These are phyloP conservation scores for Medicago truncatula DNA, from an alignment of 306 rosid genomes.

Conservation along the genomic window DNA sequence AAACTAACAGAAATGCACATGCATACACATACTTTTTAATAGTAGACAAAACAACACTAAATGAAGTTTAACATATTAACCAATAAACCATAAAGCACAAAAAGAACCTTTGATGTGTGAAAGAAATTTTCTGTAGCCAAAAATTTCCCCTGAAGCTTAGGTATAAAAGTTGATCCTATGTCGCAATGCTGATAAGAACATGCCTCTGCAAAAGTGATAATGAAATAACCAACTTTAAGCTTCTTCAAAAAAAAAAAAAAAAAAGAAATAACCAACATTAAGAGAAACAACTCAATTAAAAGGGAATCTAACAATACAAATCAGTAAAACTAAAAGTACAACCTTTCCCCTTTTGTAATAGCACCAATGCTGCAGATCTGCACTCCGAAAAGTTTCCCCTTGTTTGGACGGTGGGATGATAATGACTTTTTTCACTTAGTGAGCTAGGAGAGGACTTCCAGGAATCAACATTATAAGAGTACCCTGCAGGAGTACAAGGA, in stretches of 20 bases:
- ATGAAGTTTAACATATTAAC: constrained; percentile 20
- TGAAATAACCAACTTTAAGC: constrained; percentile 10
- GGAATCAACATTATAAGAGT: constrained; percentile 55
- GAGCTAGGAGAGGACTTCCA: constrained; percentile 62
- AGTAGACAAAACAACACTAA: constrained; percentile 26
- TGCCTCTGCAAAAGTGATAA: constrained; percentile 57
- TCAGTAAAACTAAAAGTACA: constrained; percentile 1
- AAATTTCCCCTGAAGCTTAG: constrained; percentile 86
- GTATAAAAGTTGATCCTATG: constrained; percentile 83
- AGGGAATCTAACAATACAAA: constrained; percentile 30
- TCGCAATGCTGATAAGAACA: constrained; percentile 70
- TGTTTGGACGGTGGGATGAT: constrained; percentile 59
- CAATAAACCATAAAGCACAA: constrained; percentile 34
- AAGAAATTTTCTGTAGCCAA: constrained; percentile 98
- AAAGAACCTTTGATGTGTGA: constrained; percentile 82
- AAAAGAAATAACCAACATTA: constrained; percentile 9
- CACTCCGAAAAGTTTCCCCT: constrained; percentile 89
- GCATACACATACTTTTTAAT: constrained; percentile 6
- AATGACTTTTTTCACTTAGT: constrained; percentile 42
- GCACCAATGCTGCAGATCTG: constrained; percentile 78
- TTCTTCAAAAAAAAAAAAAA: too few relatives aligned
- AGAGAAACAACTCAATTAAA: constrained; percentile 27
- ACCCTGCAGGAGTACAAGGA: constrained; percentile 93
- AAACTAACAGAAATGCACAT: constrained; percentile 29
- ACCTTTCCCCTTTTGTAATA: constrained; percentile 95